phyloP scores from a whole-genome alignment of 352 stramenopile genomes.

The Plasmopara halstedii region DNA sequence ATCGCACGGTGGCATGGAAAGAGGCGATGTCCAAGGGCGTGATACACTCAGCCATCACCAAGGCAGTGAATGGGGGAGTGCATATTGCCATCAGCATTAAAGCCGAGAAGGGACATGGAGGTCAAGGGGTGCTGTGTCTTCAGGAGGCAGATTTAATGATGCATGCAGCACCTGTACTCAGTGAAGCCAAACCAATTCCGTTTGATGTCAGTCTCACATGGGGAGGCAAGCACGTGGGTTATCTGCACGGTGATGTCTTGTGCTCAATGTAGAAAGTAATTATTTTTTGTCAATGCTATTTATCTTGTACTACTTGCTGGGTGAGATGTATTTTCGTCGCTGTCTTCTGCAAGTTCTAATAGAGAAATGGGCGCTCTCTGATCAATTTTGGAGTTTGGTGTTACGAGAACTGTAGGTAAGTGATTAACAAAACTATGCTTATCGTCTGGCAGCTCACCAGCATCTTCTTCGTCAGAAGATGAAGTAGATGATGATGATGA shows the following conservation, averaged over 20 bases:
- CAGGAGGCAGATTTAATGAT: slow-evolving; percentile 45
- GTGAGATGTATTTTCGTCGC: background rate
- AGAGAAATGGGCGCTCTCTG: slow-evolving; percentile 33
- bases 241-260: slow-evolving; percentile 40
- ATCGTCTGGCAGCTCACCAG: slow-evolving; percentile 10
- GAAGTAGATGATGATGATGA: slow-evolving; percentile 18
- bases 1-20: slow-evolving; percentile 48
- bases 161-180: slow-evolving; percentile 33
- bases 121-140: slow-evolving; percentile 62
- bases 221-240: slow-evolving; percentile 59
- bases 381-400: slow-evolving; percentile 2
- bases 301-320: slow-evolving; percentile 2
- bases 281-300: slow-evolving; percentile 8
- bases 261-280: slow-evolving; percentile 33
- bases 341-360: slow-evolving; percentile 33
- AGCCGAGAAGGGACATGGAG: slow-evolving; percentile 45
- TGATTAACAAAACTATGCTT: slow-evolving; percentile 10
- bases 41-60: slow-evolving; percentile 59
- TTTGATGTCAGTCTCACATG: slow-evolving; percentile 69
- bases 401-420: background rate
- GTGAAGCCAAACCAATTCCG: slow-evolving; percentile 39
- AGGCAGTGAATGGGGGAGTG: slow-evolving; percentile 56
- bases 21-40: slow-evolving; percentile 48
- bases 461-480: slow-evolving; percentile 15
- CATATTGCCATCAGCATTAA: slow-evolving; percentile 69